These are phyloP conservation scores for Lecanoromycetidae sp. DNA, from an alignment of 2,329 filamentous ascomycete genomes.

Conservation along the genomic window DNA sequence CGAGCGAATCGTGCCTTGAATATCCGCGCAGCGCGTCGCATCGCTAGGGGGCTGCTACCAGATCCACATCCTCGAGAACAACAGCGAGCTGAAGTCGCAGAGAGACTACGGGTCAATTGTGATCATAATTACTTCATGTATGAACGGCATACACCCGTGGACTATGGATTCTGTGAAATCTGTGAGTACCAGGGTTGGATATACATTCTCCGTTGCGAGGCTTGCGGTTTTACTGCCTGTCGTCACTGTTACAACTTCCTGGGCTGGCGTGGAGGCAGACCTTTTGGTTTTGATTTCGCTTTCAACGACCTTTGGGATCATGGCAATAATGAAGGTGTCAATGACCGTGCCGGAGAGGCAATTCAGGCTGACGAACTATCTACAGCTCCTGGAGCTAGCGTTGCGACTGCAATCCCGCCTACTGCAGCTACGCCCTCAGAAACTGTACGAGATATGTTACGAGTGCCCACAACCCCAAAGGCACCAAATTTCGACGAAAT, in stretches of 20 bases:
- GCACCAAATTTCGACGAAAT: too few species aligned
- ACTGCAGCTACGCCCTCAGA: too few species aligned
- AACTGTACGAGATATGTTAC: too few species aligned
- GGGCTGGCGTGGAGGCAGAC: background rate
- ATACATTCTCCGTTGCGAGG: background rate
- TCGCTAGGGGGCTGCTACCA: background rate
- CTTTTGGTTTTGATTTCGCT: background rate
- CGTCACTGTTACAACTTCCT: background rate
- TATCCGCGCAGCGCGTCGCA: background rate
- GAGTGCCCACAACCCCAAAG: too few species aligned
- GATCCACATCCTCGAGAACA: background rate
- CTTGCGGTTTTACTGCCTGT: slow-evolving; percentile 1
- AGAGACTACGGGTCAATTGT: background rate
- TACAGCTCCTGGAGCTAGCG: too few species aligned
- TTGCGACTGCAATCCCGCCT: too few species aligned
- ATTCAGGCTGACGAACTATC: too few species aligned
- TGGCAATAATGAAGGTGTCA: background rate
- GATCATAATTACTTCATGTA: background rate
- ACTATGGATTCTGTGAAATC: background rate
- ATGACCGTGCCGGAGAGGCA: too few species aligned
- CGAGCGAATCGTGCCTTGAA: background rate
- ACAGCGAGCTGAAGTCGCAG: background rate
- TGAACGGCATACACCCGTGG: background rate
- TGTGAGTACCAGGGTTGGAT: background rate
- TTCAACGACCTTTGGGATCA: background rate